Conservation (phyloP, 1,284 basidiomycete species). For the Termitomyces sp. region DNA sequence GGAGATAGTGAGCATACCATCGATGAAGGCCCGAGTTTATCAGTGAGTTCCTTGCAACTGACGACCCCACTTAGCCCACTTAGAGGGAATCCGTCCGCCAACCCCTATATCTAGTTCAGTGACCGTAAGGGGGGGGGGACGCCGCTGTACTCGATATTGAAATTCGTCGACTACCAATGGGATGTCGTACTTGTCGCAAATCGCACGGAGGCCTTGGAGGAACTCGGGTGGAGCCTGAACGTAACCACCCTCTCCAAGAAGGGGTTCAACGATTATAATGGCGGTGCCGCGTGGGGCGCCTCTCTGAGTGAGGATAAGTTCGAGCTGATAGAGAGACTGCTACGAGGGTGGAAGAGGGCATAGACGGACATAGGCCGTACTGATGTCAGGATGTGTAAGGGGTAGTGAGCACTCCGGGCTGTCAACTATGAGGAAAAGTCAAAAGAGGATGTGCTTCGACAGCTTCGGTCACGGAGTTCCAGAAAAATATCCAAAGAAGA, state of each 20-base stretch:
- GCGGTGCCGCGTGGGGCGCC: constrained; percentile 84
- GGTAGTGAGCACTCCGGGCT: constrained; percentile 81
- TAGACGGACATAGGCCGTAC: constrained; percentile 59
- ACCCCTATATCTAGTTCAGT: too few species aligned
- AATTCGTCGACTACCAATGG: constrained; percentile 84
- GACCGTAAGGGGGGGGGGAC: too few species aligned
- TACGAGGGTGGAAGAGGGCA: too few species aligned
- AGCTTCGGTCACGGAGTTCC: constrained; percentile 93
- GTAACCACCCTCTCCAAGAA: constrained; percentile 93
- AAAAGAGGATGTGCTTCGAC: too few species aligned
- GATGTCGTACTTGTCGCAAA: constrained; percentile 87
- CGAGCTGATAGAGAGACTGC: constrained; percentile 76
- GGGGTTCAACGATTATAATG: constrained; percentile 88
- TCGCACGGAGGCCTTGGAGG: constrained; percentile 72
- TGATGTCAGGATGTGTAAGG: constrained; percentile 96
- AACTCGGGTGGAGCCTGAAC: constrained; percentile 83
- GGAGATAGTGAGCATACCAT: constrained; percentile 1
- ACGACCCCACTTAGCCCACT: constrained; percentile 10
- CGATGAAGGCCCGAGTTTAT: constrained; percentile 12
- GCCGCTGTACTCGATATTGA: constrained; percentile 73
- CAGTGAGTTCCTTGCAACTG: constrained; percentile 14
- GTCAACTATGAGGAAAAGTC: constrained; percentile 8
- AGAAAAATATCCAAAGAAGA: constrained; percentile 88
- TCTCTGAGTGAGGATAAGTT: constrained; percentile 77
- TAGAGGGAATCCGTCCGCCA: constrained; percentile 56